A percentile compares a stretch with the other conserved stretches of the same genome.
These are phyloP conservation scores for Gamsiella multidivaricata DNA, from an alignment of 192 early-diverging fungal genomes.

Conservation along the genomic window DNA sequence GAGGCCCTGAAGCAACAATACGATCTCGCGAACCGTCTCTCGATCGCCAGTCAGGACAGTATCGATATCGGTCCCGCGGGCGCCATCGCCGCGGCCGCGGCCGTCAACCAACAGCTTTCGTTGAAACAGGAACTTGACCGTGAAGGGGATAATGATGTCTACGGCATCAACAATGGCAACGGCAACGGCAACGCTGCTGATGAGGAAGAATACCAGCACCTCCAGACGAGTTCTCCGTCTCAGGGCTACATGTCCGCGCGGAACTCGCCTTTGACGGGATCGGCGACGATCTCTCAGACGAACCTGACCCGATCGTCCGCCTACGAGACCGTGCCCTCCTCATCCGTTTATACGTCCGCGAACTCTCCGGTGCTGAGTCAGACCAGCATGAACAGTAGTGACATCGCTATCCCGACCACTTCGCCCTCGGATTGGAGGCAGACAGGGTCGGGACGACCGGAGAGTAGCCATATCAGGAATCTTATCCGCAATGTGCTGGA, in stretches of 20 bases:
- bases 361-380: constrained; percentile 24
- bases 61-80: not conserved
- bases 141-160: constrained; percentile 1
- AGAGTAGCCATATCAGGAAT: constrained; percentile 29
- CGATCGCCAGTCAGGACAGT: constrained; percentile 20
- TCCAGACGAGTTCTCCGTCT: constrained; percentile 8
- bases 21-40: constrained; percentile 31
- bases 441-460: constrained; percentile 11
- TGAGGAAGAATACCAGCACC: constrained; percentile 2
- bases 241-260: constrained; percentile 20
- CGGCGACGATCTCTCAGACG: not conserved
- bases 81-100: constrained; percentile 7
- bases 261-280: not conserved
- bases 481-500: constrained; percentile 43
- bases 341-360: constrained; percentile 15
- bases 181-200: not conserved
- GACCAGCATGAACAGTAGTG: not conserved
- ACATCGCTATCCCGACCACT: constrained; percentile 11
- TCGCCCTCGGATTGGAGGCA: constrained; percentile 1
- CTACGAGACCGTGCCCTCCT: constrained; percentile 22
- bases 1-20: constrained; percentile 37
- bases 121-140: constrained; percentile 29
- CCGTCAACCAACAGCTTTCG: constrained; percentile 38
- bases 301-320: constrained; percentile 11
- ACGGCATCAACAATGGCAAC: not conserved